phyloP scores from a whole-genome alignment of 1,284 basidiomycete genomes.

The Naganishia sp. region DNA sequence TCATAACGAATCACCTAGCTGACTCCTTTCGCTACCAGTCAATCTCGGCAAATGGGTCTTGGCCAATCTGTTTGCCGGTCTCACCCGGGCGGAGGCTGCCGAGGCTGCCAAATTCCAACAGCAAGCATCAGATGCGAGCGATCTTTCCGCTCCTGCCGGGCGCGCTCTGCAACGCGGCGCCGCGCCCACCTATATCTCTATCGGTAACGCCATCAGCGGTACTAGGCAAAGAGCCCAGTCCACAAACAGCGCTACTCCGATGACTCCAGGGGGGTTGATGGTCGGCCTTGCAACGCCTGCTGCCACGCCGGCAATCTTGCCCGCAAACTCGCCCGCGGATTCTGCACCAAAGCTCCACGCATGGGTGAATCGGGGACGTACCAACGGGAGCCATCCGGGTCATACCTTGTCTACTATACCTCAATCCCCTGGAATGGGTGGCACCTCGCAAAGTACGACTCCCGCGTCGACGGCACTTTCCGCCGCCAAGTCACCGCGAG shows the following conservation, averaged over 20 bases:
- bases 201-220: conserved; percentile 42
- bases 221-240: conserved; percentile 39
- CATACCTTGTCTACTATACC: conserved; percentile 39
- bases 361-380: conserved; percentile 14
- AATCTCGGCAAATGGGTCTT: conserved; percentile 55
- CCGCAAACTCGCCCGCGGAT: conserved; percentile 35
- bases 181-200: conserved; percentile 45
- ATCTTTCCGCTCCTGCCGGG: conserved; percentile 31
- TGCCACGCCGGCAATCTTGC: conserved; percentile 57
- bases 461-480: conserved; percentile 1
- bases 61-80: conserved; percentile 49
- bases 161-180: conserved; percentile 18
- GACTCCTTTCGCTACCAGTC: conserved; percentile 41
- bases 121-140: background rate
- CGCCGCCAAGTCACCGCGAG: conserved; percentile 27
- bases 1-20: conserved; percentile 36
- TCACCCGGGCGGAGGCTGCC: conserved; percentile 52
- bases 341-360: conserved; percentile 38
- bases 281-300: conserved; percentile 69
- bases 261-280: conserved; percentile 56
- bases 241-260: conserved; percentile 35
- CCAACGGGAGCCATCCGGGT: conserved; percentile 27
- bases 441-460: conserved; percentile 21
- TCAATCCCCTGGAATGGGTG: conserved; percentile 35
- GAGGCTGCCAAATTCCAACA: conserved; percentile 37